phyloP scores from a whole-genome alignment of 495 filamentous ascomycete genomes.

The Aspergillus avenaceus region DNA sequence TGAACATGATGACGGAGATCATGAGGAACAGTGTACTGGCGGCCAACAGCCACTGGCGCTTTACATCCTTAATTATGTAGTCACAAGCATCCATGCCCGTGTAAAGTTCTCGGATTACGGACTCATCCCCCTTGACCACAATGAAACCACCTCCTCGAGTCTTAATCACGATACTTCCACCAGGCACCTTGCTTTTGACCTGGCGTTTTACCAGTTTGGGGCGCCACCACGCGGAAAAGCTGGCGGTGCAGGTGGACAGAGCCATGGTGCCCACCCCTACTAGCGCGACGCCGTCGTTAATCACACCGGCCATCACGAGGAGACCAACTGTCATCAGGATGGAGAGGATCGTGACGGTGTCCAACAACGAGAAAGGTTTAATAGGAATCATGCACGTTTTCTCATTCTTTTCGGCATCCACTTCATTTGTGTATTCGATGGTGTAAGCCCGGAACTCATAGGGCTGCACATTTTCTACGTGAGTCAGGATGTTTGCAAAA shows the following conservation, averaged over 20 bases:
- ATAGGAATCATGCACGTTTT: constrained; percentile 38
- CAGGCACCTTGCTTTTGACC: constrained; percentile 45
- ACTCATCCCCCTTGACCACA: constrained; percentile 57
- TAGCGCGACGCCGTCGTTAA: constrained; percentile 46
- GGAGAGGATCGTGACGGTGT: constrained; percentile 48
- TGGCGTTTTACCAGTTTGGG: constrained; percentile 47
- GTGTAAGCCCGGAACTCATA: constrained; percentile 12
- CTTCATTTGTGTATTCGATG: constrained; percentile 5
- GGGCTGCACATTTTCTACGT: constrained; percentile 40
- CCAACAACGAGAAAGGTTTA: constrained; percentile 42
- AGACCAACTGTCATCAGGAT: constrained; percentile 43
- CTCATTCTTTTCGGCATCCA: background rate
- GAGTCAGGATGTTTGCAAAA: constrained; percentile 58
- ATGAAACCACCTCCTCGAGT: constrained; percentile 60
- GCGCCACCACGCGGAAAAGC: constrained; percentile 37
- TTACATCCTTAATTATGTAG: constrained; percentile 37
- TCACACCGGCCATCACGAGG: constrained; percentile 35
- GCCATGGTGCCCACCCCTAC: constrained; percentile 20
- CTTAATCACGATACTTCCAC: constrained; percentile 57
- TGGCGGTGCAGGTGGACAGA: constrained; percentile 14
- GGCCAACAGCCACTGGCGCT: constrained; percentile 50
- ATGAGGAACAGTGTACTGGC: constrained; percentile 58
- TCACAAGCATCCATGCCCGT: constrained; percentile 54
- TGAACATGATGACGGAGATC: constrained; percentile 56
- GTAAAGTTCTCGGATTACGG: constrained; percentile 62